Conservation (phyloP, 192 early-diverging fungal genomes). For the Lunasporangiospora selenospora region DNA sequence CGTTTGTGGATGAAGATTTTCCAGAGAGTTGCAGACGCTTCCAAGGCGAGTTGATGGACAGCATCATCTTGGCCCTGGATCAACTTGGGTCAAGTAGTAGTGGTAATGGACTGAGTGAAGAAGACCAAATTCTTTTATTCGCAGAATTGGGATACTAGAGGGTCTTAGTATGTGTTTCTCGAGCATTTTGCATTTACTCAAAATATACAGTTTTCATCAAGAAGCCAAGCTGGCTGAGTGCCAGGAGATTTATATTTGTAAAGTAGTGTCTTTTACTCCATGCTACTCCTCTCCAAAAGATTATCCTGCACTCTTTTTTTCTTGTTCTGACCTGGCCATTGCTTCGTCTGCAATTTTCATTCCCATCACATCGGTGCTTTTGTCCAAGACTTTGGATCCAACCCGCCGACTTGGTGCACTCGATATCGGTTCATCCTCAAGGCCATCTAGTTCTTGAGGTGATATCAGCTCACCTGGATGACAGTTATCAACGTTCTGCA, state of each 20-base stretch:
- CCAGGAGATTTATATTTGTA: no score
- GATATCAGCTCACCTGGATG: constrained; percentile 24
- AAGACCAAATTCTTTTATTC: constrained; percentile 18
- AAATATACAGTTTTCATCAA: no score
- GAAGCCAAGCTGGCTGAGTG: no score
- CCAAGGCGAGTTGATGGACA: constrained; percentile 41
- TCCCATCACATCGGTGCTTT: constrained; percentile 5
- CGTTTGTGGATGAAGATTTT: constrained; percentile 36
- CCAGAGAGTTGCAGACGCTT: constrained; percentile 33
- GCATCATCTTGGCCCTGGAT: constrained; percentile 32
- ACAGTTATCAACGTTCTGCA: constrained; percentile 50
- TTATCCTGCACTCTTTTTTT: no score
- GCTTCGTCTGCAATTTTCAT: no score
- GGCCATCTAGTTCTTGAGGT: constrained; percentile 23
- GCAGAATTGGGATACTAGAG: constrained; percentile 19
- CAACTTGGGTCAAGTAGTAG: background rate
- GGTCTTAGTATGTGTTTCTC: no score
- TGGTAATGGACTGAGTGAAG: background rate
- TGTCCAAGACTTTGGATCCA: constrained; percentile 26
- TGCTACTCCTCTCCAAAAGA: no score
- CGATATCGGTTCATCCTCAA: constrained; percentile 15
- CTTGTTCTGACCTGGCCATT: no score
- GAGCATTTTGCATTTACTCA: no score
- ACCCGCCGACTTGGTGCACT: constrained; percentile 23
- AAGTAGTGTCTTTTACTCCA: no score